Conservation (phyloP, 2,329 filamentous ascomycete genomes). For the Helicocarpus griseus region DNA sequence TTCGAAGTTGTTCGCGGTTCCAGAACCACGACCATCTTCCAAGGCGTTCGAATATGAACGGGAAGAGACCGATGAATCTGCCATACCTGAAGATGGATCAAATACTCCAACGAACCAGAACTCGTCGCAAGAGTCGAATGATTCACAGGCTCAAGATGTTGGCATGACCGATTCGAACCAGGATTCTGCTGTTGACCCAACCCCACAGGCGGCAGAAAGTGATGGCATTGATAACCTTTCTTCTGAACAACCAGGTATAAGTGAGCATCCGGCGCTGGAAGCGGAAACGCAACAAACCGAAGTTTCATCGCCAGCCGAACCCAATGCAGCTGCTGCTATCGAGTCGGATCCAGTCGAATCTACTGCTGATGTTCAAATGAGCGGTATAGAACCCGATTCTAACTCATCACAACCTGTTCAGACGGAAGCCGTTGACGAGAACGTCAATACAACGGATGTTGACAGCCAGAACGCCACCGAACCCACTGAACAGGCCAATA, state of each 20-base stretch:
- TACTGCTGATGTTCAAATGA: background rate
- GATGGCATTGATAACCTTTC: background rate
- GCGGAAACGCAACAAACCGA: background rate
- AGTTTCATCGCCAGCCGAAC: background rate
- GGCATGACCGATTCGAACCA: background rate
- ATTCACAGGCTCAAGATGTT: background rate
- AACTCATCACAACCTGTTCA: background rate
- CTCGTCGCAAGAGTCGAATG: background rate
- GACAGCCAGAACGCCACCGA: background rate
- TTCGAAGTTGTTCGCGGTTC: slow-evolving; percentile 27
- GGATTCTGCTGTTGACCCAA: background rate
- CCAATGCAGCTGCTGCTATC: background rate
- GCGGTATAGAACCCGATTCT: background rate
- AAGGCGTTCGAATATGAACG: slow-evolving; percentile 20
- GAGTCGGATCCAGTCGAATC: background rate
- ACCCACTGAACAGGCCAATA: too few species aligned
- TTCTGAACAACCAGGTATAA: background rate
- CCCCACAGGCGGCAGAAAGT: background rate
- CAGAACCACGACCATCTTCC: slow-evolving; percentile 20
- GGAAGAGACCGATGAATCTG: slow-evolving; percentile 18
- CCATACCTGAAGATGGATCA: background rate
- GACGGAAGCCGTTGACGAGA: background rate
- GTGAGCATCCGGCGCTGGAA: background rate
- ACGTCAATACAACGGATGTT: background rate
- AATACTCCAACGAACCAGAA: slow-evolving; percentile 5